phyloP scores from a whole-genome alignment of 2,329 filamentous ascomycete genomes.

The Delphinella strobiligena region DNA sequence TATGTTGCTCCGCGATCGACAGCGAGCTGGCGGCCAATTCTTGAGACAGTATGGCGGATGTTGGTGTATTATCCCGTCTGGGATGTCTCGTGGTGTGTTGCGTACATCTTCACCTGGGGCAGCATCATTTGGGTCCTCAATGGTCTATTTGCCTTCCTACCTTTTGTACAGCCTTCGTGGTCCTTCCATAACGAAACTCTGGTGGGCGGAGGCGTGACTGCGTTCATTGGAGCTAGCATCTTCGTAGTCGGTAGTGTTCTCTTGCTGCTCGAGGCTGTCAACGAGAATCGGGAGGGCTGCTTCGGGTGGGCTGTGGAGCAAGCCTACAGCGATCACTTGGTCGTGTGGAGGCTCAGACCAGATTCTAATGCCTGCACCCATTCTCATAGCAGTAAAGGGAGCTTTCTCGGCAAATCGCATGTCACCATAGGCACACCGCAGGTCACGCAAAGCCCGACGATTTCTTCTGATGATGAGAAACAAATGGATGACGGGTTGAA shows the following conservation, averaged over 20 bases:
- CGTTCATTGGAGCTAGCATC: conserved; percentile 54
- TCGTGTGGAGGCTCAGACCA: conserved; percentile 3
- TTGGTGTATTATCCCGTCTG: conserved; percentile 39
- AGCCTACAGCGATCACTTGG: conserved; percentile 6
- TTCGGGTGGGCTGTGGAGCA: conserved; percentile 57
- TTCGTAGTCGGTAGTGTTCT: conserved; percentile 54
- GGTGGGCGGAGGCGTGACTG: conserved; percentile 48
- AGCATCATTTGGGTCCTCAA: conserved; percentile 38
- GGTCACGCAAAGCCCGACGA: too few relatives aligned
- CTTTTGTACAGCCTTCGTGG: conserved; percentile 39
- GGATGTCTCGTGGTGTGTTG: conserved; percentile 46
- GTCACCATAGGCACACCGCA: neutral
- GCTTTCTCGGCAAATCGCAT: conserved; percentile 16
- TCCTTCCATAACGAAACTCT: conserved; percentile 43
- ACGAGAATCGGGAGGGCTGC: conserved; percentile 51
- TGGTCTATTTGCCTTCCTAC: conserved; percentile 52
- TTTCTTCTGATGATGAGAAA: neutral
- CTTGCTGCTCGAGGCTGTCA: conserved; percentile 56
- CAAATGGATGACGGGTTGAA: neutral
- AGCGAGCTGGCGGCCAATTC: conserved; percentile 19
- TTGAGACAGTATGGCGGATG: conserved; percentile 34
- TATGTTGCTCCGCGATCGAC: conserved; percentile 23
- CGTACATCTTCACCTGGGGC: conserved; percentile 41
- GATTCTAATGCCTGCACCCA: conserved; percentile 18
- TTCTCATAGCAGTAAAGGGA: conserved; percentile 24